Evolutionary conservation across 164 flowering plant species (phyloP).

Genomic region (Brasenia schreberi): DNA sequence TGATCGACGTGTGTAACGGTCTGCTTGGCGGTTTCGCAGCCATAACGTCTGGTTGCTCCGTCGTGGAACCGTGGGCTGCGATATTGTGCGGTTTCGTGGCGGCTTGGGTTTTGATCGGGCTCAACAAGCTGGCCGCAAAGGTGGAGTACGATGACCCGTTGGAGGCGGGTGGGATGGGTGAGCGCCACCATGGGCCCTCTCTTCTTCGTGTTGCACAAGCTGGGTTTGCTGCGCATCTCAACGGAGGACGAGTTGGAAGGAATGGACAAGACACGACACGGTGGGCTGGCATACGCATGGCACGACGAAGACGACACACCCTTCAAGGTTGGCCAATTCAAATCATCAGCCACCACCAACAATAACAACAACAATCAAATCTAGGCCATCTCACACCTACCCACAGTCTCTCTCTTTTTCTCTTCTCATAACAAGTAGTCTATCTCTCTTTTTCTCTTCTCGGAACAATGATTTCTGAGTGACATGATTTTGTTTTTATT

Average conservation of each 20-base stretch:
- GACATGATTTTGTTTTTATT: no score
- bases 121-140: slow-evolving; percentile 44
- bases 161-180: slow-evolving; percentile 71
- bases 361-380: background rate
- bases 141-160: slow-evolving; percentile 52
- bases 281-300: slow-evolving; percentile 21
- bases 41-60: slow-evolving; percentile 62
- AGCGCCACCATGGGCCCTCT: slow-evolving; percentile 69
- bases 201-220: slow-evolving; percentile 31
- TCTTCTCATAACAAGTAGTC: no score
- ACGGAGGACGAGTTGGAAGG: slow-evolving; percentile 70
- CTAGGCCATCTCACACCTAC: background rate
- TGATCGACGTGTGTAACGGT: slow-evolving; percentile 67
- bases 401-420: background rate
- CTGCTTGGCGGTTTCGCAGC: slow-evolving; percentile 72
- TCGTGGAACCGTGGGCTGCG: slow-evolving; percentile 87
- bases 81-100: slow-evolving; percentile 69
- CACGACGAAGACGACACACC: background rate
- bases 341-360: background rate
- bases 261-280: slow-evolving; percentile 74
- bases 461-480: no score
- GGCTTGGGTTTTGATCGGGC: slow-evolving; percentile 35
- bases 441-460: no score
- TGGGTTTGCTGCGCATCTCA: slow-evolving; percentile 51
- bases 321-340: background rate